phyloP scores from a whole-genome alignment of 441 rosid genomes.

The Mallotus japonicus region DNA sequence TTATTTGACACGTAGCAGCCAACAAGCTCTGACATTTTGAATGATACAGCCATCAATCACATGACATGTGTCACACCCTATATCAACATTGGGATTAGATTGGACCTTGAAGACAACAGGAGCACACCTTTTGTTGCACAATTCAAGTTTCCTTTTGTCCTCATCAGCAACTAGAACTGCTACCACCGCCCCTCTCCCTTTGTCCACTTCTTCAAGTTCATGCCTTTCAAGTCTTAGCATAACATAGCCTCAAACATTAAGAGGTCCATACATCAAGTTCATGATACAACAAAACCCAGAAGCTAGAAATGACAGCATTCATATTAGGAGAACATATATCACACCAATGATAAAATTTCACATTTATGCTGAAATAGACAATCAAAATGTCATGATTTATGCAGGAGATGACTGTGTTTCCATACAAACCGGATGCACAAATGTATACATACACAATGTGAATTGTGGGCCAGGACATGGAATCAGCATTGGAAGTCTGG shows the following conservation, averaged over 20 bases:
- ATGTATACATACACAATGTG: conserved; percentile 75
- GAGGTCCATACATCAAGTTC: conserved; percentile 7
- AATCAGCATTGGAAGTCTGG: conserved; percentile 95
- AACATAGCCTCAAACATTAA: background rate
- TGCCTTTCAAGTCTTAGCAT: conserved; percentile 19
- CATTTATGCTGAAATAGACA: conserved; percentile 17
- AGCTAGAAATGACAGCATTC: conserved; percentile 25
- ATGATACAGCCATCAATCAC: conserved; percentile 15
- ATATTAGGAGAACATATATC: background rate
- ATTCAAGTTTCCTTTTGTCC: conserved; percentile 12
- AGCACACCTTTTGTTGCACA: conserved; percentile 20
- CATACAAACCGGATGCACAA: conserved; percentile 91
- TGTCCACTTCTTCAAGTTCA: conserved; percentile 20
- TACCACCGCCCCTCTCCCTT: conserved; percentile 16
- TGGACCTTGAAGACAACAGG: conserved; percentile 25
- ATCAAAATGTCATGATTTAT: conserved; percentile 24
- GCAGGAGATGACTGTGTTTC: conserved; percentile 97
- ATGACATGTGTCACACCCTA: conserved; percentile 23
- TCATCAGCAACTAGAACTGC: background rate
- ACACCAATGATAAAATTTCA: background rate
- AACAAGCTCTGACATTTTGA: conserved; percentile 9
- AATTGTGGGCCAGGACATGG: conserved; percentile 99
- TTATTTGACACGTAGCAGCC: conserved; percentile 26
- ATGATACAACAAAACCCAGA: conserved; percentile 11
- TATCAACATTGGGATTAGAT: conserved; percentile 22